phyloP scores from a whole-genome alignment of 257 asterid species.

The Salvia rosmarinus region DNA sequence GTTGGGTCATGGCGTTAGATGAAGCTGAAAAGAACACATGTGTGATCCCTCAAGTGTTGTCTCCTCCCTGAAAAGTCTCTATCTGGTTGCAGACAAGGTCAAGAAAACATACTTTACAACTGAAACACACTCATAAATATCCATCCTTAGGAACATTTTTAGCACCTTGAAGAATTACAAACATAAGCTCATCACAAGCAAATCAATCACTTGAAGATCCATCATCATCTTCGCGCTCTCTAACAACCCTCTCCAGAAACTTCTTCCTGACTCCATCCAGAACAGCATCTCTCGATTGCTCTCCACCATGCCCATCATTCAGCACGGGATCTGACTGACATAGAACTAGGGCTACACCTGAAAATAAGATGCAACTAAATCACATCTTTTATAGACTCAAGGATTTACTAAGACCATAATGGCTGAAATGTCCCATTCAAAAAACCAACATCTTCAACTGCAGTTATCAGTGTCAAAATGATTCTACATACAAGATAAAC shows the following conservation, averaged over 20 bases:
- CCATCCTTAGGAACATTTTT: not conserved
- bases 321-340: slow-evolving; percentile 90
- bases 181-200: not conserved
- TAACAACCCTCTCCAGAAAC: slow-evolving; percentile 78
- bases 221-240: slow-evolving; percentile 77
- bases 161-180: too few species aligned
- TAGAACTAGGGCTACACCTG: slow-evolving; percentile 86
- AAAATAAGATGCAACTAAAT: too few species aligned
- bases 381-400: not conserved
- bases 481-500: not conserved
- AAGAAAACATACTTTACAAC: not conserved
- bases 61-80: too few species aligned
- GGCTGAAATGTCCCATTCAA: too few species aligned
- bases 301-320: slow-evolving; percentile 76
- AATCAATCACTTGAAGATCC: slow-evolving; percentile 79
- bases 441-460: slow-evolving; percentile 1
- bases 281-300: slow-evolving; percentile 74
- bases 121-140: not conserved
- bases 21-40: slow-evolving; percentile 45
- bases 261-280: slow-evolving; percentile 80
- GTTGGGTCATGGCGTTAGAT: slow-evolving; percentile 49
- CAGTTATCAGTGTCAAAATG: not conserved
- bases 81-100: not conserved
- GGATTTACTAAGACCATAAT: too few species aligned
- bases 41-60: too few species aligned